A percentile compares a stretch with the other conserved stretches of the same genome.
Evolutionary conservation across 768 basidiomycete species (phyloP).

Genomic region (Psilocybe azurescens): DNA sequence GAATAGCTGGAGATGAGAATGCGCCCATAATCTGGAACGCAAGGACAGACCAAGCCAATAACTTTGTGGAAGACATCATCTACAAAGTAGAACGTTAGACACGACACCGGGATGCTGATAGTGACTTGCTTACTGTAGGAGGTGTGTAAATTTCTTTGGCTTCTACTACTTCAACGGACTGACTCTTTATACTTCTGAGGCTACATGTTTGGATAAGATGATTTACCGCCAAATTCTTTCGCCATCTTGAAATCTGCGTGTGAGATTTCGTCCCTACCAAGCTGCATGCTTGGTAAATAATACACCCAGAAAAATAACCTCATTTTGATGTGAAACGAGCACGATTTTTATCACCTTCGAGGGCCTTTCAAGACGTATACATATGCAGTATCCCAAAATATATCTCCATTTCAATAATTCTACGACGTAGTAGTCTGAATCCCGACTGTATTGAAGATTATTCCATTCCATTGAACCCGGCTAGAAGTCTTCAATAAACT

Average conservation of each 20-base stretch:
- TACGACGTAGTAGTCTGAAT: too few relatives aligned
- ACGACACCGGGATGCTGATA: background rate
- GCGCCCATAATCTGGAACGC: background rate
- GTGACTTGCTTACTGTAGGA: background rate
- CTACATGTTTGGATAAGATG: background rate
- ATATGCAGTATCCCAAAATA: too few relatives aligned
- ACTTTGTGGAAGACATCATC: background rate
- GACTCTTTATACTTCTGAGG: background rate
- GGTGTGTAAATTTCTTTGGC: background rate
- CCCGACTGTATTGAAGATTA: too few relatives aligned
- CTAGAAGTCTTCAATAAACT: too few relatives aligned
- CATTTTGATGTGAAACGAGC: too few relatives aligned
- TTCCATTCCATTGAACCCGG: too few relatives aligned
- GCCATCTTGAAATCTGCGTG: background rate
- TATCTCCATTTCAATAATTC: too few relatives aligned
- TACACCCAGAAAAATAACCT: too few relatives aligned
- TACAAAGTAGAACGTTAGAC: background rate
- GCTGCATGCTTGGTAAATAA: too few relatives aligned
- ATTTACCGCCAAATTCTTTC: background rate
- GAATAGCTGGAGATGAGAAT: background rate
- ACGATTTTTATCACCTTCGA: too few relatives aligned
- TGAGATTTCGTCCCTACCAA: background rate
- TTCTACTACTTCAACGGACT: background rate
- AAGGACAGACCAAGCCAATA: background rate
- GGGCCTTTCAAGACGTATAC: too few relatives aligned